Percentiles rank a stretch among this genome's conserved stretches.
These are phyloP conservation scores for Fusarium sp. DNA, from an alignment of 2,329 filamentous ascomycete species.

Conservation along the genomic window DNA sequence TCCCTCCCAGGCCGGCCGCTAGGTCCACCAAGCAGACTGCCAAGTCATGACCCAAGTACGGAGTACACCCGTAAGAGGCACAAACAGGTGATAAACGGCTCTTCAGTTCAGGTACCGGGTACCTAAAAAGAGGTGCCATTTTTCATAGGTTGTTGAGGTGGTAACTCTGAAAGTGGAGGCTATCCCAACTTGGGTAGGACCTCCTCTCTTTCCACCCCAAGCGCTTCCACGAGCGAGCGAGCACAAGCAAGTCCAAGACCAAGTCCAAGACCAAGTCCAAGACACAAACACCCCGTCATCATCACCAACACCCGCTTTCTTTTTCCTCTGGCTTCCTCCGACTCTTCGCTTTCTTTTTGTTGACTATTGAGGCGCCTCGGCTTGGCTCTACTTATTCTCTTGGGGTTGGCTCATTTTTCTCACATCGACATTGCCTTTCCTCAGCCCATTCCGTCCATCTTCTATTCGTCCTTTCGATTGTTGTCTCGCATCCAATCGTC, in stretches of 20 bases:
- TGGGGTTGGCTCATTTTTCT: conserved; percentile 31
- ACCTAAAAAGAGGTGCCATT: conserved; percentile 24
- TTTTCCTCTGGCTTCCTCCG: conserved; percentile 28
- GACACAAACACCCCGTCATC: conserved; percentile 41
- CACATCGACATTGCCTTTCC: conserved; percentile 31
- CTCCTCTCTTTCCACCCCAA: conserved; percentile 41
- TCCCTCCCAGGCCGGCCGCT: conserved; percentile 28
- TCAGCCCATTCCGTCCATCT: conserved; percentile 34
- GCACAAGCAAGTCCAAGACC: conserved; percentile 21
- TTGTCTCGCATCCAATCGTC: conserved; percentile 37
- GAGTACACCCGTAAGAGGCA: conserved; percentile 21
- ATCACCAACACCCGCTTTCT: conserved; percentile 38
- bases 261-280: conserved; percentile 26
- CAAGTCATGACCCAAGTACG: conserved; percentile 29
- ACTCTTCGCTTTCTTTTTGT: conserved; percentile 25
- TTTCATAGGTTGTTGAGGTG: conserved; percentile 22
- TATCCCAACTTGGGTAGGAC: conserved; percentile 42
- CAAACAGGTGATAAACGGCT: background rate
- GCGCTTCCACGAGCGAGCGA: conserved; percentile 36
- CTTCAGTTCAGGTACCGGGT: conserved; percentile 14
- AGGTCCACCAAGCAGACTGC: conserved; percentile 37
- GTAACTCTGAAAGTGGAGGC: conserved; percentile 22
- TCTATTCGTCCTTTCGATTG: conserved; percentile 33
- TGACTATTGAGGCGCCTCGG: conserved; percentile 1
- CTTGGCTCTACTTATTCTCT: conserved; percentile 13